Base-by-base conservation (phyloP, 2,329 filamentous ascomycete genomes). In the Phialemoniopsis sp. region DNA sequence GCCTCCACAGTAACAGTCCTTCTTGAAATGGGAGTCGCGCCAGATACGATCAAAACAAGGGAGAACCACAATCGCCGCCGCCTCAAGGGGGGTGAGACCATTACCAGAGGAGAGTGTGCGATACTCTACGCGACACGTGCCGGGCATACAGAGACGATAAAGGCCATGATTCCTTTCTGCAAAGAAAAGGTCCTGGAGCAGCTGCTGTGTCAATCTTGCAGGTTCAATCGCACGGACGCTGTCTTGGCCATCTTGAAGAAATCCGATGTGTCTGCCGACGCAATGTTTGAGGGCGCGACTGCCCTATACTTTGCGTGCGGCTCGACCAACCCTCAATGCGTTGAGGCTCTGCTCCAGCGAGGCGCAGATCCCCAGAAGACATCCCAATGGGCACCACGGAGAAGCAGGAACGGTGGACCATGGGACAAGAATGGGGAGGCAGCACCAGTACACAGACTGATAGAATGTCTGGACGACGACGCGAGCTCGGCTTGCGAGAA, bases 1-100 rank as follows among this genome's bases (percentile, higher is more conserved):
- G 37, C 43, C 5, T 44, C 43, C 5, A 54, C 53, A 17, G 50
- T 63, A 5, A 43, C 38, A 13, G 38, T 50, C 2, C 46, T 68
- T 3, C 42, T 69, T 5, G 44, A 54, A 8, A 59, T 60, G 16
- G 65, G 64, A 9, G 58, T 62, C 1, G 43, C 59, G 29, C 57
- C 62, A 0, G 36, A 60, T 4, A 56, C 56, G 0, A 13, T 37
- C 3, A 62, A 58, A 38, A 51, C 49, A 4, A 17, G 37, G 7
- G 46, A 55, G 9, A 32, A 33, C 19, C 39, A 37, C 5, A 34
- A 35, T 16, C 21, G 33, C 8, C 8, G 36, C 16, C 46, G 40
- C 31, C 39, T 39, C 10, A 42, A 46, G 37, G 34, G 31, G 29
- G 29, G 16, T 16, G 43, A 21, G 31, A 47, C 44, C 1, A 32